Percentiles rank a stretch among this genome's conserved stretches.
Evolutionary conservation across 164 flowering plant species (phyloP).

Genomic region (Brasenia schreberi): DNA sequence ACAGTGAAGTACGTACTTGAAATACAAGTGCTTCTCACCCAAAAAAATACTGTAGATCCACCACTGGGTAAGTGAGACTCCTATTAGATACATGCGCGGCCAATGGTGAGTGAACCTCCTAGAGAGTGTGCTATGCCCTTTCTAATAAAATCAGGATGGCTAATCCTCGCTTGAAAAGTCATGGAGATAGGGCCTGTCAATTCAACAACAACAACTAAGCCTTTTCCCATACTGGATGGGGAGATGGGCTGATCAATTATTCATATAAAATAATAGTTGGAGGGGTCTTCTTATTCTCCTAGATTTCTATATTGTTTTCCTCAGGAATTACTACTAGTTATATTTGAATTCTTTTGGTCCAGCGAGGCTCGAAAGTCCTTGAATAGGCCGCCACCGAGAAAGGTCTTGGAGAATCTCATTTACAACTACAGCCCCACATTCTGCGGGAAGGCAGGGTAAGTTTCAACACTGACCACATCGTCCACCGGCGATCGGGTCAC

Average conservation of each 20-base stretch:
- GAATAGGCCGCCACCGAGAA: conserved; percentile 51
- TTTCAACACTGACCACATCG: neutral
- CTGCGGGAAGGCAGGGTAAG: conserved; percentile 90
- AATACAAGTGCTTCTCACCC: too few species aligned
- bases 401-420: conserved; percentile 71
- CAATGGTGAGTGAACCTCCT: too few species aligned
- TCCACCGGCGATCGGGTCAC: too few species aligned
- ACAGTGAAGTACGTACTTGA: too few species aligned
- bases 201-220: too few species aligned
- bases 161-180: too few species aligned
- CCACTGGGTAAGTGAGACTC: too few species aligned
- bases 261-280: neutral
- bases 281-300: neutral
- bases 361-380: conserved; percentile 87
- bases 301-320: neutral
- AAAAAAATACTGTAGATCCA: too few species aligned
- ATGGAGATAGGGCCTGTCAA: too few species aligned
- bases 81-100: too few species aligned
- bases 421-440: conserved; percentile 90
- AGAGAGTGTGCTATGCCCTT: too few species aligned
- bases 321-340: neutral
- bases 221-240: neutral
- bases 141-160: too few species aligned
- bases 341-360: conserved; percentile 12
- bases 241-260: neutral